A percentile compares a stretch with the other conserved stretches of the same genome.
These are phyloP conservation scores for Cordyceps tenuipes DNA, from an alignment of 2,329 filamentous ascomycete species.

Conservation along the genomic window DNA sequence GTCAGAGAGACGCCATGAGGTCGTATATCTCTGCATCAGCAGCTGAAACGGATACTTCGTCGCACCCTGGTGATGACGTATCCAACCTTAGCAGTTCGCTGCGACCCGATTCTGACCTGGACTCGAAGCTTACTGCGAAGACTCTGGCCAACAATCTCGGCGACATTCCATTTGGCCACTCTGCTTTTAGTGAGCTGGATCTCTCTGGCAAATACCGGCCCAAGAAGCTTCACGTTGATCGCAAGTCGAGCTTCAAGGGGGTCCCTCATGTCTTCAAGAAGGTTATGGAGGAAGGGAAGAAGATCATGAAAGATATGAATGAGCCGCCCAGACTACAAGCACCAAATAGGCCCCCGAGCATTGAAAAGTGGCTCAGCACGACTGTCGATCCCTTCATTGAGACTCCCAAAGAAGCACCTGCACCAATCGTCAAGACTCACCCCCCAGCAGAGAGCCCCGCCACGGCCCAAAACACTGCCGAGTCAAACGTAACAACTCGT, in stretches of 20 bases:
- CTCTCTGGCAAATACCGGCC: slow-evolving; percentile 38
- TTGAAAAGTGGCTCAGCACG: slow-evolving; percentile 56
- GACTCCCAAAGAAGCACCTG: slow-evolving; percentile 10
- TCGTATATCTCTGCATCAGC: slow-evolving; percentile 1
- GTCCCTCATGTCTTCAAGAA: slow-evolving; percentile 58
- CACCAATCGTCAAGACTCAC: slow-evolving; percentile 3
- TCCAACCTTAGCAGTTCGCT: slow-evolving; percentile 20
- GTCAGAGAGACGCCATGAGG: slow-evolving; percentile 15
- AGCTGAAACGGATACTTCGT: slow-evolving; percentile 18
- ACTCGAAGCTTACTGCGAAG: slow-evolving; percentile 35
- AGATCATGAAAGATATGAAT: slow-evolving; percentile 53
- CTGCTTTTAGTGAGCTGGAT: slow-evolving; percentile 58
- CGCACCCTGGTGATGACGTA: slow-evolving; percentile 23
- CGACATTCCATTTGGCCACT: slow-evolving; percentile 57
- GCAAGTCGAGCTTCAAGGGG: slow-evolving; percentile 49
- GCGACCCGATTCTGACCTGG: slow-evolving; percentile 24
- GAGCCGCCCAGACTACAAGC: slow-evolving; percentile 44
- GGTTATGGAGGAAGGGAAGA: slow-evolving; percentile 55
- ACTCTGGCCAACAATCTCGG: slow-evolving; percentile 46
- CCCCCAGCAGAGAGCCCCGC: neutral
- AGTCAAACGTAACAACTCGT: neutral
- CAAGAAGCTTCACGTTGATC: slow-evolving; percentile 39
- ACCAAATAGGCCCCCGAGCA: slow-evolving; percentile 51
- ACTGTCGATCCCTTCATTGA: slow-evolving; percentile 58
- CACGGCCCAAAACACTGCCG: neutral